Conservation (phyloP, 371 early-diverging fungal genomes). For the Rhizomucor pusillus region DNA sequence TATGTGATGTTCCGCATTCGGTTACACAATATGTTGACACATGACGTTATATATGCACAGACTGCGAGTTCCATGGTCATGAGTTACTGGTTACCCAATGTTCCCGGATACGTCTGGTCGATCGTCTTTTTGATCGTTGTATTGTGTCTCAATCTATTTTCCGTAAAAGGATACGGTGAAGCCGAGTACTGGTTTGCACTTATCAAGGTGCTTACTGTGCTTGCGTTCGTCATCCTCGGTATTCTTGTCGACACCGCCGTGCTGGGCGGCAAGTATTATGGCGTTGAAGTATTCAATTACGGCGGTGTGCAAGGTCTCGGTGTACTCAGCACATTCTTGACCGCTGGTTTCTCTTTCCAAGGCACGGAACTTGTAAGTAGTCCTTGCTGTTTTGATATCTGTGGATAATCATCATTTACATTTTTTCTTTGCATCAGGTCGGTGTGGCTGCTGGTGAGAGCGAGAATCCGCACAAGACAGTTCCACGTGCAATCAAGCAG, state of each 20-base stretch:
- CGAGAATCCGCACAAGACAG: slow-evolving; percentile 66
- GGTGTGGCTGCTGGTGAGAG: slow-evolving; percentile 77
- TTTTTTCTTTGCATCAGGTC: slow-evolving; percentile 36
- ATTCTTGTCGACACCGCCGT: too few relatives aligned
- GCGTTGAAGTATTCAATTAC: too few relatives aligned
- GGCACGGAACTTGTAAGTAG: slow-evolving; percentile 68
- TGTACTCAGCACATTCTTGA: slow-evolving; percentile 64
- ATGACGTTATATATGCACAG: slow-evolving; percentile 67
- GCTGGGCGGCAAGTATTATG: too few relatives aligned
- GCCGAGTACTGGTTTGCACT: slow-evolving; percentile 76
- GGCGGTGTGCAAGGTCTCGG: slow-evolving; percentile 68
- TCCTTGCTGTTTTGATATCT: not conserved
- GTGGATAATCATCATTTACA: not conserved
- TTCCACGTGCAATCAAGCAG: slow-evolving; percentile 69
- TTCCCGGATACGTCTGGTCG: slow-evolving; percentile 62
- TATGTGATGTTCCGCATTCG: too few relatives aligned
- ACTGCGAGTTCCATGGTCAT: slow-evolving; percentile 79
- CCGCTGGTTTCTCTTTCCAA: slow-evolving; percentile 83
- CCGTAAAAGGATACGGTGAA: slow-evolving; percentile 70
- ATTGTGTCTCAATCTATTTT: slow-evolving; percentile 55
- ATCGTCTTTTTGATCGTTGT: slow-evolving; percentile 54
- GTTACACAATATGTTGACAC: too few relatives aligned
- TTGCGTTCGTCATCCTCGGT: slow-evolving; percentile 72
- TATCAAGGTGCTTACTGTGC: slow-evolving; percentile 66
- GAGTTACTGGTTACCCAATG: slow-evolving; percentile 65